Base-by-base conservation (phyloP, 352 stramenopile genomes). In the Phytophthora parvispora region DNA sequence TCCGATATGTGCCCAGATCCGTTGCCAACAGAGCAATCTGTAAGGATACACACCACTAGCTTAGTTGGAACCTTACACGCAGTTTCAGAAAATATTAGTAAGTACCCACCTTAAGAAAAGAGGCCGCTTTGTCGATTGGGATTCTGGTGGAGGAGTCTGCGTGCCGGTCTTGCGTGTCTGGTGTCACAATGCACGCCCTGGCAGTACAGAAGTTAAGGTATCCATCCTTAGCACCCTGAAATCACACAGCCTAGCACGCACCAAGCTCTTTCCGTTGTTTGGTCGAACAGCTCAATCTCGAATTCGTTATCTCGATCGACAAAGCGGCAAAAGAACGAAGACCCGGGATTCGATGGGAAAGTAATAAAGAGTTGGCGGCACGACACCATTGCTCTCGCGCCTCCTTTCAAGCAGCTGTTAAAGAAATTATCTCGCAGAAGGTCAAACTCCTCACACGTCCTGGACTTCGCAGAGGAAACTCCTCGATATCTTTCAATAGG, bases 231-330 rank as follows among this genome's bases (percentile, higher is more conserved):
- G n/a, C 6, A n/a, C 38, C 18, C 38, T 45, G 22, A 22, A 13
- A 12, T n/a, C 6, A 24, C 38, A 16, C 20, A 27, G 16, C 8
- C 4, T 27, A 28, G n/a, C 42, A 49, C 60, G 27, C 27, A 59
- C 63, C 63, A 70, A 1, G 20, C 55, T 25, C 58, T 20, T 27
- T 60, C 27, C 1, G 48, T 29, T n/a, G 24, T 22, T 51, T 13
- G 34, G 32, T 65, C 16, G 18, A 61, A 56, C 3, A 71, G 13
- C 10, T 71, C 38, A n/a, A 71, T 57, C 25, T 65, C 34, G 27
- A 70, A 60, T 7, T 48, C 55, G 22, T 25, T 42, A 9, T 53
- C 47, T 31, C 52, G 57, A 32, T 32, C 48, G 4, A 60, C 34
- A 53, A 70, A 28, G 15, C 34, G 47, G 5, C 45, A 59, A 27